Evolutionary conservation across 352 stramenopile genomes (phyloP), one percentile per base, ranked within the genome.

Genomic region (Phytopythium delawarense): DNA sequence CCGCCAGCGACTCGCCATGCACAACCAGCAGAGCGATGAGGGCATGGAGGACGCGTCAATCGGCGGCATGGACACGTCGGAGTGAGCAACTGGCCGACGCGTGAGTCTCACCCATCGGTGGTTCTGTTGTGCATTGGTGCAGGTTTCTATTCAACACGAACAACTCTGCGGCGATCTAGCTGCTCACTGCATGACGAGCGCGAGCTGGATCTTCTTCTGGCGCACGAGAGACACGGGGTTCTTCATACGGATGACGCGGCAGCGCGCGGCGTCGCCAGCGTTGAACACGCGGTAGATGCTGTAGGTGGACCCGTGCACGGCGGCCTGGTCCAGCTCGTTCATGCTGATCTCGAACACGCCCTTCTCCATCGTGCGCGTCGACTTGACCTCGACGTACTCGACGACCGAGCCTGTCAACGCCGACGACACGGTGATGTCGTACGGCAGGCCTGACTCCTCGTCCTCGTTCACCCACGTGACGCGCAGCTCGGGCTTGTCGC

Each of bases 281-380:
- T 92, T 90, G 61, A 94, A 96, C 15, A 94, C 87, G 48, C 87
- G 82, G 64, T 94, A 96, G 64, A 96, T 94, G 56, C 67, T 74
- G 74, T 93, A 96, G 32, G 71, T 78, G 16, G 84, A 92, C 23
- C 87, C 87, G 65, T 90, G 83, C 7, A 85, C 74, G 20, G 72
- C 73, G n/a, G 87, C 87, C 57, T 91, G 79, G 66, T 96, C 84
- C 63, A 96, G 66, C 61, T 95, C 87, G 68, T 96, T 92, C 79
- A 93, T 89, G 59, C 83, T 93, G 68, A 96, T 96, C 79, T 96
- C 87, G 51, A 96, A 96, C 59, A 90, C 71, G 28, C 74, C 72
- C 62, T 96, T 96, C 66, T 96, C 87, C 78, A 90, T 92, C 23
- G 85, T 96, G 35, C 85, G 83, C 45, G 87, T 96, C 40, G 82